A percentile compares a stretch with the other conserved stretches of the same genome.
Evolutionary conservation across 2,329 filamentous ascomycete species (phyloP).

Genomic region (Ceratocystis smalleyi): DNA sequence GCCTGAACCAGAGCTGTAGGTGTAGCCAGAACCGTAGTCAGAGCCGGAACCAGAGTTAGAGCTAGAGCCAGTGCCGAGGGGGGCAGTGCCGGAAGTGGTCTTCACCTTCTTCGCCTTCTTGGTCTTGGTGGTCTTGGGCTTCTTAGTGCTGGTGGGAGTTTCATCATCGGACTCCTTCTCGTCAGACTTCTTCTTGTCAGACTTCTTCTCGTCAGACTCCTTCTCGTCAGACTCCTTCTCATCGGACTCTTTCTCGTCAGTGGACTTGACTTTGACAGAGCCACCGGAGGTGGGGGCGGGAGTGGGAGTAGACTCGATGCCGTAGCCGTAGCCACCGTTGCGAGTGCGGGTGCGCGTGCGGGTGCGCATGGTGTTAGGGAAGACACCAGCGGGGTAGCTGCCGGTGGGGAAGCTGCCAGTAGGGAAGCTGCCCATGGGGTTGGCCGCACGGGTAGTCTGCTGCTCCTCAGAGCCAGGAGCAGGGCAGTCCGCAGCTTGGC

Average conservation of each 20-base stretch:
- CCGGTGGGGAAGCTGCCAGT: slow-evolving; percentile 17
- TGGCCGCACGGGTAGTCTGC: neutral
- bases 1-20: too few species aligned
- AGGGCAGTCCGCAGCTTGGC: slow-evolving; percentile 18
- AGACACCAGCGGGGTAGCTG: neutral
- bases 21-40: neutral
- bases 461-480: slow-evolving; percentile 17
- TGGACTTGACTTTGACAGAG: neutral
- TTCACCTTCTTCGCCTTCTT: slow-evolving; percentile 20
- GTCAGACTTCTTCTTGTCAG: neutral
- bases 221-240: neutral
- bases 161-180: neutral
- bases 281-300: neutral
- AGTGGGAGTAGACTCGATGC: neutral
- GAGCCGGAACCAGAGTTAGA: too few species aligned
- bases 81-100: neutral
- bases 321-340: neutral
- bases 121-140: slow-evolving; percentile 19
- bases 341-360: neutral
- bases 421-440: slow-evolving; percentile 21
- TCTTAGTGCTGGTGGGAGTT: slow-evolving; percentile 19
- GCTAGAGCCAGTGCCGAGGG: neutral
- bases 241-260: neutral
- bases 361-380: neutral
- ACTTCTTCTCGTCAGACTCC: neutral